Conservation (phyloP, 148 eudicot genomes). For the Pharnaceum exiguum region DNA sequence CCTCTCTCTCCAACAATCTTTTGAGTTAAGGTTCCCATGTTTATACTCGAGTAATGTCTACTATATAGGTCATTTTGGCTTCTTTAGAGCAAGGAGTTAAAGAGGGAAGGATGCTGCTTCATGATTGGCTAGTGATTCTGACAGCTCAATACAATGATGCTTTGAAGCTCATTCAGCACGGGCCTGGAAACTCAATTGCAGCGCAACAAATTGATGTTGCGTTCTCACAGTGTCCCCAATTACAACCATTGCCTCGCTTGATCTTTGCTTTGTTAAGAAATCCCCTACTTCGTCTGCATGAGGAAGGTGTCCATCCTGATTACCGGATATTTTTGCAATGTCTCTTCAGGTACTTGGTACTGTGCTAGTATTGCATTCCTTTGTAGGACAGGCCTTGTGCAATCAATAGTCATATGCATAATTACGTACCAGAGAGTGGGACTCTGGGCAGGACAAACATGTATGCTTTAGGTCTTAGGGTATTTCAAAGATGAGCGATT, state of each 20-base stretch:
- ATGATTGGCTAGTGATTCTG: constrained; percentile 98
- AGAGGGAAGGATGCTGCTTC: constrained; percentile 88
- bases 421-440: neutral
- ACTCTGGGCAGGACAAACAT: neutral
- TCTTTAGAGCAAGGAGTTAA: constrained; percentile 92
- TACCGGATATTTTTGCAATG: constrained; percentile 91
- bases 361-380: neutral
- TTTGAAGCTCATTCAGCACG: constrained; percentile 56
- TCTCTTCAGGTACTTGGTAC: constrained; percentile 67
- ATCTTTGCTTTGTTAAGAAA: constrained; percentile 91
- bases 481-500: no score
- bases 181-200: constrained; percentile 42
- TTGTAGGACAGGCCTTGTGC: neutral
- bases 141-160: constrained; percentile 88
- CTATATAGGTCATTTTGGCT: constrained; percentile 76
- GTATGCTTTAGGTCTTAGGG: no score
- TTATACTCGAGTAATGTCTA: neutral
- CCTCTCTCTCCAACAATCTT: neutral
- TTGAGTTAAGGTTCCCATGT: neutral
- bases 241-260: constrained; percentile 86
- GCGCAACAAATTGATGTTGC: constrained; percentile 62
- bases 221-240: constrained; percentile 85
- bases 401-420: neutral
- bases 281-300: constrained; percentile 93
- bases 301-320: constrained; percentile 98